Evolutionary conservation across 257 asterid genomes (phyloP).

Genomic region (Plantago major): DNA sequence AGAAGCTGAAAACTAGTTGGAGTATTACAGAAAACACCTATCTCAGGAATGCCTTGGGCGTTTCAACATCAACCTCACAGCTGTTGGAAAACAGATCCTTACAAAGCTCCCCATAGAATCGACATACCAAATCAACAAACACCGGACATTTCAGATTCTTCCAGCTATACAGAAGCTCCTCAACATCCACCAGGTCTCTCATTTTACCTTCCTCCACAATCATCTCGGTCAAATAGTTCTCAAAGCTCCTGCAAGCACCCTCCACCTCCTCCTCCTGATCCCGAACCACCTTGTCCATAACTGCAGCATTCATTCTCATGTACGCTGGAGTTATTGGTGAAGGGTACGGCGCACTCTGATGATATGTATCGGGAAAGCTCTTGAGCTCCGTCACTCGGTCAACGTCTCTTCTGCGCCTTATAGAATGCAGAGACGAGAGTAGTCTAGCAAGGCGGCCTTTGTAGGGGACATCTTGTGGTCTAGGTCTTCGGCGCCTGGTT

Average conservation of each 20-base stretch:
- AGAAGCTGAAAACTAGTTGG: neutral
- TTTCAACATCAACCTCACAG: slow-evolving; percentile 15
- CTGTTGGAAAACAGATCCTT: slow-evolving; percentile 49
- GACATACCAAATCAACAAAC: slow-evolving; percentile 55
- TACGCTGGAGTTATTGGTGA: slow-evolving; percentile 77
- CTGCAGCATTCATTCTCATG: slow-evolving; percentile 25
- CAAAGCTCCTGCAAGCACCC: slow-evolving; percentile 70
- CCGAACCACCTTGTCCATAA: slow-evolving; percentile 9
- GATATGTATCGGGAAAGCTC: slow-evolving; percentile 43
- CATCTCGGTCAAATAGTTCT: slow-evolving; percentile 65
- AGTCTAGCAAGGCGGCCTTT: slow-evolving; percentile 18
- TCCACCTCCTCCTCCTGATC: slow-evolving; percentile 30
- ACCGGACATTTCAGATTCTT: slow-evolving; percentile 49
- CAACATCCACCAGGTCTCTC: slow-evolving; percentile 58
- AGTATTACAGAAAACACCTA: neutral
- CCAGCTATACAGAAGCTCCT: slow-evolving; percentile 72
- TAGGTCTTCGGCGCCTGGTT: slow-evolving; percentile 18
- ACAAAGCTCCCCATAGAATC: slow-evolving; percentile 70
- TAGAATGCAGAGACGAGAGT: slow-evolving; percentile 23
- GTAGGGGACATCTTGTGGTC: slow-evolving; percentile 2
- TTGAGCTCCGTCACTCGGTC: slow-evolving; percentile 40
- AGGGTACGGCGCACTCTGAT: slow-evolving; percentile 47
- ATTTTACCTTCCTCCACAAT: slow-evolving; percentile 61
- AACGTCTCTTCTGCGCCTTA: slow-evolving; percentile 25
- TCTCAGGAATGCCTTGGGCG: slow-evolving; percentile 6